These are phyloP conservation scores for Geotrichum ghanense DNA, from an alignment of 805 yeast genomes.

Conservation along the genomic window DNA sequence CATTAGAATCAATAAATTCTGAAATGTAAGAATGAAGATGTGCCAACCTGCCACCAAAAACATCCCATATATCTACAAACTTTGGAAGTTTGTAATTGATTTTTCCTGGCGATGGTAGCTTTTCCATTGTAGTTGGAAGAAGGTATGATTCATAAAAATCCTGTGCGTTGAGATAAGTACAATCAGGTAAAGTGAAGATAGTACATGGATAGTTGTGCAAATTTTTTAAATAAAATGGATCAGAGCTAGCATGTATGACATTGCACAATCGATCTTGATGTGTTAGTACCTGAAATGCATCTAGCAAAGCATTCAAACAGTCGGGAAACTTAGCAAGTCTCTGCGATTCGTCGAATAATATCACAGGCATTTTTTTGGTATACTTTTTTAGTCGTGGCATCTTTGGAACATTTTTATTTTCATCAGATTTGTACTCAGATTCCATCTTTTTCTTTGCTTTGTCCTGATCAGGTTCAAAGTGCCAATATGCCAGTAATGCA, in stretches of 20 bases:
- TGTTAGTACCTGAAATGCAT: conserved; percentile 14
- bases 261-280: conserved; percentile 15
- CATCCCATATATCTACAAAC: conserved; percentile 13
- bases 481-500: conserved; percentile 13
- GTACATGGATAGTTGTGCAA: conserved; percentile 4
- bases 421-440: conserved; percentile 1
- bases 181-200: conserved; percentile 13
- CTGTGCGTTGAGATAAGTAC: conserved; percentile 8
- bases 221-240: conserved; percentile 15
- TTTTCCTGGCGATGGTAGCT: conserved; percentile 11
- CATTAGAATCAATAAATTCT: conserved; percentile 13
- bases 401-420: background rate
- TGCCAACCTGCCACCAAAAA: conserved; percentile 13
- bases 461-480: conserved; percentile 11
- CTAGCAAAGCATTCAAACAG: conserved; percentile 10
- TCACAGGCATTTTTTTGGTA: conserved; percentile 10
- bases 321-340: conserved; percentile 9
- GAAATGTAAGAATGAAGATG: conserved; percentile 12
- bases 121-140: conserved; percentile 10
- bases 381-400: conserved; percentile 1
- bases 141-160: conserved; percentile 8
- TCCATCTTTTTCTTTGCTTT: conserved; percentile 5
- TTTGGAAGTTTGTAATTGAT: conserved; percentile 9
- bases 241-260: conserved; percentile 14
- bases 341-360: conserved; percentile 14